Base-by-base conservation (phyloP, 345 rosid genomes). In the Diplotaxis tenuifolia region DNA sequence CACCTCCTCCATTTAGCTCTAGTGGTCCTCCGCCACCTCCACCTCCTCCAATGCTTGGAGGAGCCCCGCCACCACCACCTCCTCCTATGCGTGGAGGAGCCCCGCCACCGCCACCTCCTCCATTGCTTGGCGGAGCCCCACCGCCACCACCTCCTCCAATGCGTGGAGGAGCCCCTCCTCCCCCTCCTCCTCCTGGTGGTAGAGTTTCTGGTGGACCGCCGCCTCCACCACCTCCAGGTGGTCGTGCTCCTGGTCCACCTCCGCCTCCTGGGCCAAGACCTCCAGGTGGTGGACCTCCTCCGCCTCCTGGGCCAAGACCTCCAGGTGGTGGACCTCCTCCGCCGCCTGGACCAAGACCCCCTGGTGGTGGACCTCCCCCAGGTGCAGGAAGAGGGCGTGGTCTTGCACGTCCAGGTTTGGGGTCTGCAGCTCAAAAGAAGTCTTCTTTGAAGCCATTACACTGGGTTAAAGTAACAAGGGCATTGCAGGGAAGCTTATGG, bases 401-500 rank as follows among this genome's bases (percentile, higher is more conserved):
- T 32, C 80, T 84, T 80, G 25, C 82, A 34, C 88, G 89, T 53
- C 79, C 84, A 42, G 81, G 78, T 60, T 62, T 72, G 32, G 81
- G 71, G 57, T 79, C 78, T 42, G 9, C 78, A 72, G 87, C 90
- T 73, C 82, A 86, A 7, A 83, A 83, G 73, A 87, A 89, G 80
- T 90, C 98, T 79, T 85, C 96, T 25, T 80, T 96, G 76, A 96
- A 96, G 85, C 99, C 99, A 71, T 62, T 96, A 65, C 99, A 92
- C 54, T 96, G 98, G 99, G 90, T 96, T 81, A 96, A 96, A 83
- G 96, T 92, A 76, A 84, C 99, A 79, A 87, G 98, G 84, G 96
- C 91, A 74, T 69, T 96, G 64, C 97, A 92, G 83, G 99, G 99
- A 85, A 96, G 97, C 83, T 90, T 96, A 73, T 96, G 98, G 99